phyloP scores from a whole-genome alignment of 1,139 yeast genomes.

The Geotrichum cucujoidarum region DNA sequence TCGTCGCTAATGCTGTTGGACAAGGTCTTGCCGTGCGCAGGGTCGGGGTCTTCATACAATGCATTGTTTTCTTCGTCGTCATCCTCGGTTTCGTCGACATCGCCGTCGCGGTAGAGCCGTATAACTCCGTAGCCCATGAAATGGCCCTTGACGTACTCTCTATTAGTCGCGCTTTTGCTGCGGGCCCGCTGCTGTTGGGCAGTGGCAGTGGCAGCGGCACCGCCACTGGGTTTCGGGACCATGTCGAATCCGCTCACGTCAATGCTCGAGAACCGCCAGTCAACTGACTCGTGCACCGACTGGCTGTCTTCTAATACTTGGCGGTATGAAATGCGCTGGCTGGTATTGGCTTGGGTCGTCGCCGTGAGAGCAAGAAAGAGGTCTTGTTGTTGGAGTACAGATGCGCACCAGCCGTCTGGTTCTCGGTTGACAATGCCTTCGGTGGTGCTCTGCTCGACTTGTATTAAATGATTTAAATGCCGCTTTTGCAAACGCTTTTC shows the following conservation, averaged over 20 bases:
- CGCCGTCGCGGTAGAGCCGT: conserved; percentile 56
- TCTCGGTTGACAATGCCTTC: background rate
- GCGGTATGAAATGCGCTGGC: too few relatives aligned
- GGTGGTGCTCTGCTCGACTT: background rate
- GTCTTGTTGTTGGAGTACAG: background rate
- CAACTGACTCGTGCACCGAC: conserved; percentile 21
- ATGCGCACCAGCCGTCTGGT: conserved; percentile 9
- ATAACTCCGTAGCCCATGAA: conserved; percentile 71
- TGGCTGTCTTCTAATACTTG: too few relatives aligned
- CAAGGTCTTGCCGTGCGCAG: background rate
- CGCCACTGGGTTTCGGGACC: conserved; percentile 20
- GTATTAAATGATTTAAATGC: conserved; percentile 8
- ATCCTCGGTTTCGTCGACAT: conserved; percentile 23
- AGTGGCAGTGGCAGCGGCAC: background rate
- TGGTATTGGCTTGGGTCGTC: too few relatives aligned
- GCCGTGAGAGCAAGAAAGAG: conserved; percentile 1
- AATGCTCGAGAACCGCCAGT: conserved; percentile 31
- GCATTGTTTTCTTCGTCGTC: conserved; percentile 21
- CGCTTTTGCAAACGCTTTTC: conserved; percentile 1
- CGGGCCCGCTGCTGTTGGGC: background rate
- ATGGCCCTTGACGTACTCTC: conserved; percentile 52
- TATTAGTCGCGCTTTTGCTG: conserved; percentile 14
- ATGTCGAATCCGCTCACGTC: conserved; percentile 36
- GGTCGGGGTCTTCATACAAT: conserved; percentile 10
- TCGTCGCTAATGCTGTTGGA: background rate